These are phyloP conservation scores for Leptosphaerulina australis DNA, from an alignment of 2,329 filamentous ascomycete genomes.

Conservation along the genomic window DNA sequence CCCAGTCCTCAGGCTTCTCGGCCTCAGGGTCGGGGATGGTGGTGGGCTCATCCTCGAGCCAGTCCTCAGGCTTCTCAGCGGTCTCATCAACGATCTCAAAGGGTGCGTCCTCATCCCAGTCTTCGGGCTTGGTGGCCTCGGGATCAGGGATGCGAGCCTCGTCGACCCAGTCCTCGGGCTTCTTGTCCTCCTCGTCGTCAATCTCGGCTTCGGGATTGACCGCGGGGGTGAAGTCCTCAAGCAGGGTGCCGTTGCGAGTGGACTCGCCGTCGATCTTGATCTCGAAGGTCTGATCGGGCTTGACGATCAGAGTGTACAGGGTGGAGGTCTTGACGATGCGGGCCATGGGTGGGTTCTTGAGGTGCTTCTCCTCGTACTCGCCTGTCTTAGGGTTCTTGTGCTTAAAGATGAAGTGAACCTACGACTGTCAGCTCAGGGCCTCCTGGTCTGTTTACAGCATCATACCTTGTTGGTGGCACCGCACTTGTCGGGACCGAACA, in stretches of 20 bases:
- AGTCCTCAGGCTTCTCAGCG: constrained; percentile 89
- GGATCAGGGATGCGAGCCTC: constrained; percentile 89
- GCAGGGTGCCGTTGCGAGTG: constrained; percentile 85
- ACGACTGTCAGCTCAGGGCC: constrained; percentile 25
- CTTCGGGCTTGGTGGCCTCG: constrained; percentile 92
- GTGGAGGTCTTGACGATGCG: constrained; percentile 90
- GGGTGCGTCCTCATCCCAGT: constrained; percentile 98
- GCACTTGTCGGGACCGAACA: constrained; percentile 99
- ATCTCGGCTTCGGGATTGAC: constrained; percentile 96
- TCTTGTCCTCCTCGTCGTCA: constrained; percentile 89
- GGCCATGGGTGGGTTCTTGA: constrained; percentile 80
- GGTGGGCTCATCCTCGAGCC: constrained; percentile 87
- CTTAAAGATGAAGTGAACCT: constrained; percentile 94
- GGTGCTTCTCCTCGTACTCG: constrained; percentile 99
- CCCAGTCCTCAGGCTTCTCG: constrained; percentile 98
- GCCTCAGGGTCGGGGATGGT: constrained; percentile 91
- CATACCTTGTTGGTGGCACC: constrained; percentile 96
- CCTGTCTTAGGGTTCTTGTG: constrained; percentile 99
- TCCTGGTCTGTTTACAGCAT: neutral
- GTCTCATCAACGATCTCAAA: constrained; percentile 95
- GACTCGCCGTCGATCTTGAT: constrained; percentile 90
- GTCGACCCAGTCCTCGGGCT: constrained; percentile 96
- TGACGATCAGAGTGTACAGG: constrained; percentile 95
- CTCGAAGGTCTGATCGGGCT: constrained; percentile 93
- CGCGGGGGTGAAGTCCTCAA: constrained; percentile 91